phyloP scores from a whole-genome alignment of 1,284 basidiomycete genomes.

The Stereum hirsutum region DNA sequence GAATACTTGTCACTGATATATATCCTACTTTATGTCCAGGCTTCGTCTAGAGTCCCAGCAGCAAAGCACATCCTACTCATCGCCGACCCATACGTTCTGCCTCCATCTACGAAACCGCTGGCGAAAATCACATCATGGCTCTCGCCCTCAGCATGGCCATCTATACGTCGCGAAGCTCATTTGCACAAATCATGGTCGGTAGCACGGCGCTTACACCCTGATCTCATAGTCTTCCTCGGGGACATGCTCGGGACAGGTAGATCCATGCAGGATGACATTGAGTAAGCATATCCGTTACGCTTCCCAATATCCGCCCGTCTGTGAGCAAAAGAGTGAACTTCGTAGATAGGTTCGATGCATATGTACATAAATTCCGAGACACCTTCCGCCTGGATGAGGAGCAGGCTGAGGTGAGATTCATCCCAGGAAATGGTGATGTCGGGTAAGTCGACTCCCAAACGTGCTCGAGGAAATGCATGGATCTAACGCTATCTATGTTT shows the following conservation, averaged over 20 bases:
- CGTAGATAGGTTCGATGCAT: conserved; percentile 1
- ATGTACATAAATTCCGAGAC: conserved; percentile 4
- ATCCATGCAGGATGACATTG: conserved; percentile 40
- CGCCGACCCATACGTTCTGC: conserved; percentile 69
- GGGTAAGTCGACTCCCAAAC: conserved; percentile 2
- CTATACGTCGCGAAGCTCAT: conserved; percentile 55
- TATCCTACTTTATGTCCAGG: too few species aligned
- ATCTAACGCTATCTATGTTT: background rate
- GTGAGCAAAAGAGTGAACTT: too few species aligned
- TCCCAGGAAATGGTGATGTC: conserved; percentile 5
- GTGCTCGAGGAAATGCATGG: background rate
- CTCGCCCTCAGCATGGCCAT: conserved; percentile 28
- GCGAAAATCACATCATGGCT: conserved; percentile 14
- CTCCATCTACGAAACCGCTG: conserved; percentile 21
- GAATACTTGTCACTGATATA: background rate
- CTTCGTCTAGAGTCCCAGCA: conserved; percentile 5
- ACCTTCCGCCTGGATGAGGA: background rate
- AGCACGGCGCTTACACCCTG: conserved; percentile 49
- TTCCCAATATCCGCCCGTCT: background rate
- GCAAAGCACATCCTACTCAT: conserved; percentile 60
- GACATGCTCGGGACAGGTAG: conserved; percentile 72
- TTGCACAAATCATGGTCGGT: conserved; percentile 72
- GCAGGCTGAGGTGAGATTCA: conserved; percentile 1
- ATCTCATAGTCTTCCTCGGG: conserved; percentile 75
- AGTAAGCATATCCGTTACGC: conserved; percentile 41